These are phyloP conservation scores for Blastocystis sp. DNA, from an alignment of 352 stramenopile species.

Conservation along the genomic window DNA sequence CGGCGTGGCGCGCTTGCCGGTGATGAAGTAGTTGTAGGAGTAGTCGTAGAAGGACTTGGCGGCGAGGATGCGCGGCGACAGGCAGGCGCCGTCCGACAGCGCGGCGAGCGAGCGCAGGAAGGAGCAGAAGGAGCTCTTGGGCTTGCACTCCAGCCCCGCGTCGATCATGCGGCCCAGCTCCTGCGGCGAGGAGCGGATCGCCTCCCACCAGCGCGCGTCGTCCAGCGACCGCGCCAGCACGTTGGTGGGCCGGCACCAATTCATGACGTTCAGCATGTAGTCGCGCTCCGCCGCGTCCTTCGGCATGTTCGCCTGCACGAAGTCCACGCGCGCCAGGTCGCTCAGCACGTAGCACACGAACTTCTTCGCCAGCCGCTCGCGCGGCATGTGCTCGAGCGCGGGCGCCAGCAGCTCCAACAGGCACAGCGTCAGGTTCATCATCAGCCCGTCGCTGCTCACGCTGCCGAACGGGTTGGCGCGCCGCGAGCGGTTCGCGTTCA, in stretches of 20 bases:
- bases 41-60: constrained; percentile 59
- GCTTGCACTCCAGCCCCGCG: constrained; percentile 31
- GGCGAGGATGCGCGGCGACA: not conserved
- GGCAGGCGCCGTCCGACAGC: not conserved
- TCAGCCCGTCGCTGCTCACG: constrained; percentile 14
- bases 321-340: constrained; percentile 40
- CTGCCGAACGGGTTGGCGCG: constrained; percentile 26
- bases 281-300: not conserved
- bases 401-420: not conserved
- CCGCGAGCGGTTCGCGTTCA: constrained; percentile 13
- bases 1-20: not conserved
- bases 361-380: constrained; percentile 13
- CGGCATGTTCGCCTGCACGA: constrained; percentile 45
- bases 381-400: not conserved
- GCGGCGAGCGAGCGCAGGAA: not conserved
- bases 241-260: constrained; percentile 45
- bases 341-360: constrained; percentile 42
- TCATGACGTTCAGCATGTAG: constrained; percentile 15
- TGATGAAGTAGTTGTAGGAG: constrained; percentile 49
- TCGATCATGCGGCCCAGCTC: constrained; percentile 17
- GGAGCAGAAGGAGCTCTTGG: not conserved
- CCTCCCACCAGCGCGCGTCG: constrained; percentile 9
- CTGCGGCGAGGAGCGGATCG: not conserved
- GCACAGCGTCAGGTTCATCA: constrained; percentile 29
- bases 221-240: constrained; percentile 11